A percentile compares a stretch with the other conserved stretches of the same genome.
phyloP scores from a whole-genome alignment of 2,329 filamentous ascomycete genomes.

The Aspergillus sp. region DNA sequence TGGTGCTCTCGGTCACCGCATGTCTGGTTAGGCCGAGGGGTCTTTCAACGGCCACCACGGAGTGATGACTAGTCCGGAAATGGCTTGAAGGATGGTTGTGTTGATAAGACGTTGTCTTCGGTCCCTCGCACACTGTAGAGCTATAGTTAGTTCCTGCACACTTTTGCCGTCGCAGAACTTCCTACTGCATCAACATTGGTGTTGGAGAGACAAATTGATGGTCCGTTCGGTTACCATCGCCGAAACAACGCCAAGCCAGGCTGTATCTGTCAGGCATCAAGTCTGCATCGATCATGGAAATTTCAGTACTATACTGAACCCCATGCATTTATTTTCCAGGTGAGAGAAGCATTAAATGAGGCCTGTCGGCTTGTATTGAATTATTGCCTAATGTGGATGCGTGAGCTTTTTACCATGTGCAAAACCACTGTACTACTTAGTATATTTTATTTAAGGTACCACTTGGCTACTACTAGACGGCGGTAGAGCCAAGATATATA shows the following conservation, averaged over 20 bases:
- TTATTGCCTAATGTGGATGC: not conserved
- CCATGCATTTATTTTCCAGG: not conserved
- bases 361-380: not conserved
- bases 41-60: slow-evolving; percentile 8
- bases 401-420: not conserved
- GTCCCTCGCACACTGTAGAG: not conserved
- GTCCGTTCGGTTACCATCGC: slow-evolving; percentile 1
- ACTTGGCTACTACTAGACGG: not conserved
- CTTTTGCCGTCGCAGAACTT: not conserved
- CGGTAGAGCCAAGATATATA: not conserved
- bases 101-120: not conserved
- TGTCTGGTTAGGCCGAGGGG: slow-evolving; percentile 23
- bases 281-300: not conserved
- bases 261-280: not conserved
- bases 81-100: not conserved
- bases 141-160: not conserved
- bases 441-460: not conserved
- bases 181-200: slow-evolving; percentile 1
- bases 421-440: not conserved
- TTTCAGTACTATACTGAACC: not conserved
- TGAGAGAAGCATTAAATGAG: not conserved
- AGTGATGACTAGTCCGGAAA: not conserved
- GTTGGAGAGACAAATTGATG: not conserved
- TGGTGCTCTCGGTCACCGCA: slow-evolving; percentile 35
- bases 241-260: slow-evolving; percentile 13